Evolutionary conservation across 257 asterid species (phyloP).

Genomic region (Ophiorrhiza pumila): DNA sequence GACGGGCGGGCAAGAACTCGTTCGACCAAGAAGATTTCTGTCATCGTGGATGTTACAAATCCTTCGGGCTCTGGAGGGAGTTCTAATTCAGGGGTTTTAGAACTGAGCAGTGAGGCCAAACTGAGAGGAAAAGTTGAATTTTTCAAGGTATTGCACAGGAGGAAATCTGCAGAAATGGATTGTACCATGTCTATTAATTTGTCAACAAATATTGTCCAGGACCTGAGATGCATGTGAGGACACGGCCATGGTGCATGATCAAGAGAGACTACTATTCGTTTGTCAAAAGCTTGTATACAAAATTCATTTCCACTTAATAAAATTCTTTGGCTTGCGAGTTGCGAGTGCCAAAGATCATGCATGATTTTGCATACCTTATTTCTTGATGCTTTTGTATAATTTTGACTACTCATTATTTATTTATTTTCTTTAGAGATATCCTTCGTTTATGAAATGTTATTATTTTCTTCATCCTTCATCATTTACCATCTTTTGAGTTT

Average conservation of each 20-base stretch:
- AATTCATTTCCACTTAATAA: neutral
- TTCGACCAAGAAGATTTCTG: neutral
- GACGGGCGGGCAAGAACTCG: neutral
- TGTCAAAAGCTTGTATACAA: neutral
- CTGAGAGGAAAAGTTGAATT: conserved; percentile 46
- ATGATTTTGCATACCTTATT: no score
- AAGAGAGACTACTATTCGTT: neutral
- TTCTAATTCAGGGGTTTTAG: conserved; percentile 18
- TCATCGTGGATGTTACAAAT: neutral
- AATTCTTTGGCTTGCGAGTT: no score
- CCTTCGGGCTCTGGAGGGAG: neutral
- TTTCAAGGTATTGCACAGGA: conserved; percentile 38
- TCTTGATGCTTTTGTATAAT: neutral
- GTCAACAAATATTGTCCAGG: conserved; percentile 30
- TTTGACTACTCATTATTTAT: neutral
- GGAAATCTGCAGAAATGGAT: conserved; percentile 33
- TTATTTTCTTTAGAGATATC: neutral
- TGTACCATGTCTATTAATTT: conserved; percentile 40
- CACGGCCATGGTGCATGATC: no score
- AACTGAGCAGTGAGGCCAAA: conserved; percentile 24
- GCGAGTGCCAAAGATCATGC: no score
- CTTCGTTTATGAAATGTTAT: neutral
- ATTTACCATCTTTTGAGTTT: neutral
- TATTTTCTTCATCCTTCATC: neutral
- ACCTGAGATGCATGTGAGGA: conserved; percentile 39